These are phyloP conservation scores for Lipomyces oligophaga DNA, from an alignment of 805 yeast species.

Conservation along the genomic window DNA sequence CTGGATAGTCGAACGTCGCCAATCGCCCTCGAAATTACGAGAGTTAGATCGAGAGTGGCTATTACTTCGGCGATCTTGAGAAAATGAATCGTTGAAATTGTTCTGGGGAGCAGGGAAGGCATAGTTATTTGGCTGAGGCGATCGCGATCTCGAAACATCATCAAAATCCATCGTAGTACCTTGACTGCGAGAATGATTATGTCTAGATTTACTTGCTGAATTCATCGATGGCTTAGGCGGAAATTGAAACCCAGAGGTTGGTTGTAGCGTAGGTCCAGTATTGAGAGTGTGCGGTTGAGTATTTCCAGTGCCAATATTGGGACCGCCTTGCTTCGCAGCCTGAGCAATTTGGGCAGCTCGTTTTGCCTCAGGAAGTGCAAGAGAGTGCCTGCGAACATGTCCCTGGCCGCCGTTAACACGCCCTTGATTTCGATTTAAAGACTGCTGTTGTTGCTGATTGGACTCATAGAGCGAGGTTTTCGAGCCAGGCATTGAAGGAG, in stretches of 20 bases:
- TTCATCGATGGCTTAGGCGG: slow-evolving; percentile 17
- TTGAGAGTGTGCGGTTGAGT: not conserved
- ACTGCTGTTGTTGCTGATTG: not conserved
- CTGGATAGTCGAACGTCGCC: slow-evolving; percentile 24
- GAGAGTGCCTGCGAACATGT: slow-evolving; percentile 85
- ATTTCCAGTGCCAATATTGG: too few species aligned
- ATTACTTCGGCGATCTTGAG: not conserved
- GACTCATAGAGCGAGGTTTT: slow-evolving; percentile 6
- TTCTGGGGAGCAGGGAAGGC: slow-evolving; percentile 10
- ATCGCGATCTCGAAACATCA: slow-evolving; percentile 1
- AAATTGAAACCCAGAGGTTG: slow-evolving; percentile 20
- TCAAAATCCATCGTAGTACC: slow-evolving; percentile 16
- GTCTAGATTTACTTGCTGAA: slow-evolving; percentile 9
- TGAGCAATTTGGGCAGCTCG: slow-evolving; percentile 93
- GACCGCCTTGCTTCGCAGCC: slow-evolving; percentile 46
- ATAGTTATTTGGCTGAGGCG: slow-evolving; percentile 15
- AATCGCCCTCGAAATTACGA: slow-evolving; percentile 28
- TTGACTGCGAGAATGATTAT: slow-evolving; percentile 21
- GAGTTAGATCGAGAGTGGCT: slow-evolving; percentile 27
- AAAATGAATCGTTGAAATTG: slow-evolving; percentile 4
- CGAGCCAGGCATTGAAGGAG: slow-evolving; percentile 4
- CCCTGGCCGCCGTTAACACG: slow-evolving; percentile 42
- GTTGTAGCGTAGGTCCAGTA: slow-evolving; percentile 1
- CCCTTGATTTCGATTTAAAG: slow-evolving; percentile 15
- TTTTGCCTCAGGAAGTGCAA: slow-evolving; percentile 88